These are phyloP conservation scores for Plectosphaerella plurivora DNA, from an alignment of 2,329 filamentous ascomycete genomes.

Conservation along the genomic window DNA sequence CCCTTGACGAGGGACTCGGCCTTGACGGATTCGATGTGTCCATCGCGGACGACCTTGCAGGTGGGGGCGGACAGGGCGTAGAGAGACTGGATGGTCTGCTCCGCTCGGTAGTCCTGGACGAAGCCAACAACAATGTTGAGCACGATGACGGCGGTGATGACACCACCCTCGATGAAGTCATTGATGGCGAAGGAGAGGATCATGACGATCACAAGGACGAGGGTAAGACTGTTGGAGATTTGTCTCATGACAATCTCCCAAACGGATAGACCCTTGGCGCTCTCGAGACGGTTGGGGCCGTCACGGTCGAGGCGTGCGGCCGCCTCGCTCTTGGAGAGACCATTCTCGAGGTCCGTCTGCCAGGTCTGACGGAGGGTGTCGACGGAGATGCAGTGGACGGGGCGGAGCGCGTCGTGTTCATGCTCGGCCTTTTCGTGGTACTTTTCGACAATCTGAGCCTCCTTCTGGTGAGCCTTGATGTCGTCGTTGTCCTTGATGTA, in stretches of 20 bases:
- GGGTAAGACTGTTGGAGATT: slow-evolving; percentile 71
- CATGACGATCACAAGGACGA: slow-evolving; percentile 73
- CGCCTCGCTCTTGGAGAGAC: slow-evolving; percentile 59
- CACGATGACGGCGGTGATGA: slow-evolving; percentile 59
- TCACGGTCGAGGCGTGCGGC: slow-evolving; percentile 59
- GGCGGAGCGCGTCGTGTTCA: slow-evolving; percentile 7
- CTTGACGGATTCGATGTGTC: slow-evolving; percentile 45
- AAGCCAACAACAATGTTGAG: slow-evolving; percentile 65
- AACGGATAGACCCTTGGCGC: slow-evolving; percentile 65
- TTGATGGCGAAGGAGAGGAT: slow-evolving; percentile 61
- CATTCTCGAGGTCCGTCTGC: slow-evolving; percentile 46
- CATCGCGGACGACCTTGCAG: slow-evolving; percentile 54
- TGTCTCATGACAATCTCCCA: slow-evolving; percentile 75
- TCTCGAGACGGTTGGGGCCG: slow-evolving; percentile 68
- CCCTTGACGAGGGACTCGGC: slow-evolving; percentile 59
- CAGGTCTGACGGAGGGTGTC: slow-evolving; percentile 26
- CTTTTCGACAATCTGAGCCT: not conserved
- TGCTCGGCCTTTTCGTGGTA: not conserved
- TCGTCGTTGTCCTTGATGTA: slow-evolving; percentile 1
- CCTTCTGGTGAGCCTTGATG: slow-evolving; percentile 10
- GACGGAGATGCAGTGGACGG: slow-evolving; percentile 19
- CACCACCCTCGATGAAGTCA: slow-evolving; percentile 60
- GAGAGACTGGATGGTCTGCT: slow-evolving; percentile 58
- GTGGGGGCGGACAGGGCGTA: slow-evolving; percentile 55
- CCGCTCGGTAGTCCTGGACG: slow-evolving; percentile 56